Percentiles rank a stretch among this genome's conserved stretches.
These are phyloP conservation scores for Fusarium staphyleae DNA, from an alignment of 2,329 filamentous ascomycete species.

Conservation along the genomic window DNA sequence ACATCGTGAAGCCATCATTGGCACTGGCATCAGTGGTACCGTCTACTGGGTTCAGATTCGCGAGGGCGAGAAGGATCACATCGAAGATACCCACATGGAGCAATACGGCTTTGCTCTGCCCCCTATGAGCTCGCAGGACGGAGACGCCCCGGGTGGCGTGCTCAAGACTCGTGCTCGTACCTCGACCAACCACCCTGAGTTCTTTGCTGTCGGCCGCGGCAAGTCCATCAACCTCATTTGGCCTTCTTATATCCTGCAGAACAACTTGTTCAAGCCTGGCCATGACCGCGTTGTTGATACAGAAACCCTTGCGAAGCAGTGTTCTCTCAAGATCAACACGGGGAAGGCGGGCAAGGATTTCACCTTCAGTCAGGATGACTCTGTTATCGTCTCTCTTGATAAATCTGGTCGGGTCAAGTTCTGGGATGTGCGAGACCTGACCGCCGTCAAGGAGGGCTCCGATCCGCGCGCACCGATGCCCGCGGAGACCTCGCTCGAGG, in stretches of 20 bases:
- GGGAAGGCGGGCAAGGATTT: constrained; percentile 99
- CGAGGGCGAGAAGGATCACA: constrained; percentile 77
- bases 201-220: constrained; percentile 93
- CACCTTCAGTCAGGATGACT: constrained; percentile 95
- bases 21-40: constrained; percentile 91
- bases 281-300: constrained; percentile 79
- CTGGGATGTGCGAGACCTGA: constrained; percentile 92
- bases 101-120: constrained; percentile 89
- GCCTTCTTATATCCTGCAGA: constrained; percentile 68
- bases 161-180: constrained; percentile 94
- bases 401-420: constrained; percentile 97
- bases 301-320: constrained; percentile 85
- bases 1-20: constrained; percentile 83
- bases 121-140: constrained; percentile 83
- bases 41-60: constrained; percentile 94
- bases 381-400: constrained; percentile 91
- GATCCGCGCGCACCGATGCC: constrained; percentile 61
- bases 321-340: constrained; percentile 90
- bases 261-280: constrained; percentile 68
- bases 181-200: constrained; percentile 87
- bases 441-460: constrained; percentile 58
- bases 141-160: constrained; percentile 88
- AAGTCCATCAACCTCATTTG: constrained; percentile 94
- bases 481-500: constrained; percentile 69
- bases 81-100: constrained; percentile 80